Evolutionary conservation across 2,329 filamentous ascomycete genomes (phyloP), one percentile per base, ranked within the genome.

Genomic region (Tolypocladium endophyticum): DNA sequence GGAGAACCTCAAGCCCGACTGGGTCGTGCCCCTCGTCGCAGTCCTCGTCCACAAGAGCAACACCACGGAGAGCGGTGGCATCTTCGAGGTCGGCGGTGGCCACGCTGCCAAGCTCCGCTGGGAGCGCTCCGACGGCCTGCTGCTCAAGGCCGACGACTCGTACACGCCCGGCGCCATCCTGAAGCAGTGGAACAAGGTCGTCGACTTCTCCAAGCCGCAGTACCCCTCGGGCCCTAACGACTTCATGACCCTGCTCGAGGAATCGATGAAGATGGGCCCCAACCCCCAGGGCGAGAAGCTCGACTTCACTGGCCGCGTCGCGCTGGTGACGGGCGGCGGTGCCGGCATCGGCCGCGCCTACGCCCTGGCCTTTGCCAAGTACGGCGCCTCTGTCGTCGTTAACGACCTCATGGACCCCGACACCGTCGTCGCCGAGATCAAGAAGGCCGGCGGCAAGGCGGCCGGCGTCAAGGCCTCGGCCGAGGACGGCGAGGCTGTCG

Each of bases 331-430:
- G 59, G 92, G 92, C 67, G 91, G 87, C 68, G 92, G 92, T 73
- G 89, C 87, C 69, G 92, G 90, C 73, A 92, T 99, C 63, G 94
- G 94, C 63, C 91, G 94, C 59, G 87, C 89, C 58, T 99, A 99
- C 77, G 87, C 86, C 69, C 80, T 97, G 68, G 88, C 91, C 53
- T 95, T 96, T 70, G 89, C 89, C 66, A 92, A 91, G 76, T 81
- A 87, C 61, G 91, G 91, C 61, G 91, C 90, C 54, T 86, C 87
- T 59, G 80, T 99, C 33, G 93, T 97, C 39, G 91, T 99, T 67
- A 99, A 99, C 76, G 94, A 99, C 72, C 81, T 99, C n/a, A 84
- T 87, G 56, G 88, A 97, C 79, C 94, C 94, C 7, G 92, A 97
- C 70, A 83, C 84, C 56, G 91, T 95, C 43, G 94, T 97, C 45